These are phyloP conservation scores for Crithidia bombi DNA, from an alignment of 208 protist genomes.

Conservation along the genomic window DNA sequence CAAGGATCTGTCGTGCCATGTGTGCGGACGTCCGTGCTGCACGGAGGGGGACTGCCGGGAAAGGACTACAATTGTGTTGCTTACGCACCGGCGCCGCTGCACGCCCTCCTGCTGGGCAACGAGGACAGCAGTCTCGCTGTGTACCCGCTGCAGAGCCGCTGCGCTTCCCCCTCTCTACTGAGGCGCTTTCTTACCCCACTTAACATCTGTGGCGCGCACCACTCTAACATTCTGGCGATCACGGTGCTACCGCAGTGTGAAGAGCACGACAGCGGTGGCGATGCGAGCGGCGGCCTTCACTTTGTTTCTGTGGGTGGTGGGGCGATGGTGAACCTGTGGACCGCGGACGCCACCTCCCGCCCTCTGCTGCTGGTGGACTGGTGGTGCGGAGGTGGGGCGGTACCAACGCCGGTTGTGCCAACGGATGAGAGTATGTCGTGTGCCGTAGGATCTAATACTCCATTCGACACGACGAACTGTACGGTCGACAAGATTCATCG, in stretches of 20 bases:
- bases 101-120: slow-evolving; percentile 53
- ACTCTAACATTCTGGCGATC: slow-evolving; percentile 79
- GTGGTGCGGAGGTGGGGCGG: slow-evolving; percentile 23
- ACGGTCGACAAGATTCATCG: not conserved
- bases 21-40: slow-evolving; percentile 32
- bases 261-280: not conserved
- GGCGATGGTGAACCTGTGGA: slow-evolving; percentile 34
- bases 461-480: too few relatives aligned
- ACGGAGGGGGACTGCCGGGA: slow-evolving; percentile 43
- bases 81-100: slow-evolving; percentile 35
- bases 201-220: slow-evolving; percentile 63
- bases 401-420: not conserved
- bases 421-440: too few relatives aligned
- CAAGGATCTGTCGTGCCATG: not conserved
- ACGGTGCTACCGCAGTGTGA: slow-evolving; percentile 22
- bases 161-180: not conserved
- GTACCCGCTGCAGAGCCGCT: not conserved
- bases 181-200: slow-evolving; percentile 10
- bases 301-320: slow-evolving; percentile 69
- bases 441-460: not conserved
- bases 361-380: slow-evolving; percentile 31
- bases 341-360: not conserved
- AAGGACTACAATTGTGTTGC: slow-evolving; percentile 76
- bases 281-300: slow-evolving; percentile 4
- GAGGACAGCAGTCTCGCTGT: slow-evolving; percentile 71